Evolutionary conservation across 2,329 filamentous ascomycete species (phyloP).

Genomic region (Thermoascus crustaceus): DNA sequence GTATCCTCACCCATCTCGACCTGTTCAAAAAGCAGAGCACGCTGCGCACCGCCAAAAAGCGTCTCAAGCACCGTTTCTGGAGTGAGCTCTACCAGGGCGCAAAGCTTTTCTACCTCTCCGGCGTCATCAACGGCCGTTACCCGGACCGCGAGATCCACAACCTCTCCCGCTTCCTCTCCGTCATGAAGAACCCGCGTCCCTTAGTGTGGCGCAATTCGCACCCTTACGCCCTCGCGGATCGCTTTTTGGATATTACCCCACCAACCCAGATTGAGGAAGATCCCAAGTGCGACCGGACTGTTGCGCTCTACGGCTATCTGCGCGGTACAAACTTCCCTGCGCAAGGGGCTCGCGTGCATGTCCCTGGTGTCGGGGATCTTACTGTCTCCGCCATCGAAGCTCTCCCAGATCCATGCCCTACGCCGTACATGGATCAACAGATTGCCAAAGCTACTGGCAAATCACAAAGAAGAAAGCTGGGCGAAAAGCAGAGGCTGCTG

Average conservation of each 20-base stretch:
- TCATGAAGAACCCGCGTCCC: slow-evolving; percentile 99
- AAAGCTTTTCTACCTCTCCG: slow-evolving; percentile 92
- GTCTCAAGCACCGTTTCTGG: slow-evolving; percentile 93
- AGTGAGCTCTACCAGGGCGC: slow-evolving; percentile 94
- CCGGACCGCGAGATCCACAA: slow-evolving; percentile 96
- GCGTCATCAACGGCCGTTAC: slow-evolving; percentile 93
- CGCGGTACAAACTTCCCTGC: slow-evolving; percentile 90
- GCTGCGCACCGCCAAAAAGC: slow-evolving; percentile 88
- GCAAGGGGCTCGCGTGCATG: slow-evolving; percentile 76
- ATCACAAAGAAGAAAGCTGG: slow-evolving; percentile 67
- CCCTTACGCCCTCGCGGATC: slow-evolving; percentile 87
- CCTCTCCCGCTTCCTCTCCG: slow-evolving; percentile 83
- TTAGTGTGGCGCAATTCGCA: slow-evolving; percentile 94
- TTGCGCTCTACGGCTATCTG: slow-evolving; percentile 88
- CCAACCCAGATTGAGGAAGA: slow-evolving; percentile 86
- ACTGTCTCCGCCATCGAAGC: slow-evolving; percentile 76
- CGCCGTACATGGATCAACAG: slow-evolving; percentile 81
- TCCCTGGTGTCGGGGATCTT: slow-evolving; percentile 86
- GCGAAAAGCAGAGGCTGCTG: slow-evolving; percentile 93
- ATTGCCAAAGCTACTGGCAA: slow-evolving; percentile 78
- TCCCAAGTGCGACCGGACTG: slow-evolving; percentile 78
- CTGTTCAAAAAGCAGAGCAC: slow-evolving; percentile 90
- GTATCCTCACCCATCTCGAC: slow-evolving; percentile 91
- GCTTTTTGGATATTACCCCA: slow-evolving; percentile 90
- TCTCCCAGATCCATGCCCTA: slow-evolving; percentile 90